Evolutionary conservation across 192 early-diverging fungal genomes (phyloP), one percentile per base, ranked within the genome.

Genomic region (Podochytrium sp.): DNA sequence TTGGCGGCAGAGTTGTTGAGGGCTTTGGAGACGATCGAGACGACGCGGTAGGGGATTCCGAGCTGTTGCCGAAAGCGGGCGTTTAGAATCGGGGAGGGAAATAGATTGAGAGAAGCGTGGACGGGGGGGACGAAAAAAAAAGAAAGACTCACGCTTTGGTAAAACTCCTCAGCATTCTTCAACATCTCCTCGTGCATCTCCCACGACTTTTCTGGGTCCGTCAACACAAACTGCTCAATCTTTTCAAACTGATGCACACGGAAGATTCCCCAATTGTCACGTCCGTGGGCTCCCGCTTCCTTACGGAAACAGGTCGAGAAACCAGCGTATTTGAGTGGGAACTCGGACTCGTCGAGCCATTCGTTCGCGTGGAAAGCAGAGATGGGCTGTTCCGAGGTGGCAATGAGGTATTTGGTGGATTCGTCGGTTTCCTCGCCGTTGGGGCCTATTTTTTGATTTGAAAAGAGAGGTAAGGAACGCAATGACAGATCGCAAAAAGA

Each of bases 201-300:
- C 96, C 96, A 98, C 37, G 92, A 94, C 86, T 98, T 98, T 72
- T 96, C 96, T 40, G 98, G 96, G 70, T 95, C 94, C 10, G 92
- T 92, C 63, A 99, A 80, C 50, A 94, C 93, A 82, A 99, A 98
- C 84, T 99, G 98, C 87, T 99, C 98, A 57, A 99, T 85, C 88
- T 99, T 99, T 80, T 99, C 98, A 77, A 99, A 99, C 89, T 99
- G 98, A 83, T 99, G 98, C 33, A 99, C 96, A 53, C 98, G 93
- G 91, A 99, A 99, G 73, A 98, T 93, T 63, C 98, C 98, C 96
- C 95, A 95, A 25, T 93, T 98, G 78, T 99, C 98, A 71, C 94
- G 89, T 57, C 98, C 98, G 76, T 94, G 93, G 0, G 96, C 93
- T 64, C 98, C 98, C 35, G 98, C 98, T 85, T 99, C 98, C 79